Percentiles rank a stretch among this genome's conserved stretches.
phyloP scores from a whole-genome alignment of 352 stramenopile species.

The Phytopythium mirpurense region DNA sequence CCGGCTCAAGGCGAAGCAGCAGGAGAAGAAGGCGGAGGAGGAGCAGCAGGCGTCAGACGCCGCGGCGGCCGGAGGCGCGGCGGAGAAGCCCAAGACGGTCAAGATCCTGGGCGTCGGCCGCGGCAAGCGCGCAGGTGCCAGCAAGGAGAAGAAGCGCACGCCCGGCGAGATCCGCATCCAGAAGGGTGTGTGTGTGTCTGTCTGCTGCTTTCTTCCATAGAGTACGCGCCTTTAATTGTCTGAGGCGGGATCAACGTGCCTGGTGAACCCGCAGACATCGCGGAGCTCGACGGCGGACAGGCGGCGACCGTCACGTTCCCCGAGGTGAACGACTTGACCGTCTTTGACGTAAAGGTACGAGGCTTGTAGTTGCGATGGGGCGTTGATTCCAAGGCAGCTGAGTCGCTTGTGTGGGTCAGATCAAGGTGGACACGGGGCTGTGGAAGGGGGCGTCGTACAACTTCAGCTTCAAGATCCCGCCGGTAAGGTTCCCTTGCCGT shows the following conservation, averaged over 20 bases:
- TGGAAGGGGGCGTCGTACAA: constrained; percentile 97
- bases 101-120: constrained; percentile 83
- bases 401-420: too few relatives aligned
- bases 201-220: neutral
- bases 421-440: constrained; percentile 94
- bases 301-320: constrained; percentile 95
- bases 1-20: constrained; percentile 80
- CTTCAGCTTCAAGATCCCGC: constrained; percentile 97
- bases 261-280: constrained; percentile 90
- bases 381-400: too few relatives aligned
- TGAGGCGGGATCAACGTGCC: too few relatives aligned
- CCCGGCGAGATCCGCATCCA: constrained; percentile 98
- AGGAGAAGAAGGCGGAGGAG: constrained; percentile 83
- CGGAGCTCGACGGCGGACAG: constrained; percentile 96
- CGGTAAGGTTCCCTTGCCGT: constrained; percentile 49
- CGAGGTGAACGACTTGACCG: constrained; percentile 96
- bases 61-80: constrained; percentile 15
- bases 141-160: constrained; percentile 91
- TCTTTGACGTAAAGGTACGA: constrained; percentile 85
- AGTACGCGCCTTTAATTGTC: too few relatives aligned
- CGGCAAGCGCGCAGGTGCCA: constrained; percentile 55
- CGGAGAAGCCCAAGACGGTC: constrained; percentile 60
- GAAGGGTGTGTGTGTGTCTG: constrained; percentile 90
- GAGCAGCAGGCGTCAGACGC: constrained; percentile 26
- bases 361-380: neutral